Conservation (phyloP, 2,329 filamentous ascomycete genomes). For the Talaromyces marneffei region DNA sequence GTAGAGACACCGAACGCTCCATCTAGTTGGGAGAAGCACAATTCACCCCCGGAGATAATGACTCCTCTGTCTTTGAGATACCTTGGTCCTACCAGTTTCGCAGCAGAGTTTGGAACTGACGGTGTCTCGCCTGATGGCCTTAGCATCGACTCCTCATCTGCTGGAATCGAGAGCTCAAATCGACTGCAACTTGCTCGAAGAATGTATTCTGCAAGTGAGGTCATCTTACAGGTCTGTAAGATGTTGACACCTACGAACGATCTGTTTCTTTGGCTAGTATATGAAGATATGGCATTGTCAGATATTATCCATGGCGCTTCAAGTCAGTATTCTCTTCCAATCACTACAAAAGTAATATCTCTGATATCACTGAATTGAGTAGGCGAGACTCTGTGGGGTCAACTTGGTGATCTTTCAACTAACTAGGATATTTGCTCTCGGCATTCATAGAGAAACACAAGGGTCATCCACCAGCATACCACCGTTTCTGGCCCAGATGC, state of each 20-base stretch:
- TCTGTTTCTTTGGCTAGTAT: conserved; percentile 26
- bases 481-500: neutral
- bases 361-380: neutral
- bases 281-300: conserved; percentile 34
- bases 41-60: conserved; percentile 8
- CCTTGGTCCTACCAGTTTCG: conserved; percentile 32
- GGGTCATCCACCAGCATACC: neutral
- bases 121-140: conserved; percentile 18
- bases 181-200: conserved; percentile 16
- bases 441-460: neutral
- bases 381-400: conserved; percentile 3
- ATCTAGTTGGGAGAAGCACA: neutral
- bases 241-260: conserved; percentile 37
- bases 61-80: conserved; percentile 24
- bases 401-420: conserved; percentile 3
- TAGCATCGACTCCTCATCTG: neutral
- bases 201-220: conserved; percentile 32
- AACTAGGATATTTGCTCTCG: neutral
- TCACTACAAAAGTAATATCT: neutral
- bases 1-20: neutral
- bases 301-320: conserved; percentile 33
- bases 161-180: neutral
- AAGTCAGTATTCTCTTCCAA: conserved; percentile 22
- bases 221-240: conserved; percentile 33
- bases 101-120: conserved; percentile 23